Conservation (phyloP, 352 stramenopile species). For the Globisporangium megalacanthum region DNA sequence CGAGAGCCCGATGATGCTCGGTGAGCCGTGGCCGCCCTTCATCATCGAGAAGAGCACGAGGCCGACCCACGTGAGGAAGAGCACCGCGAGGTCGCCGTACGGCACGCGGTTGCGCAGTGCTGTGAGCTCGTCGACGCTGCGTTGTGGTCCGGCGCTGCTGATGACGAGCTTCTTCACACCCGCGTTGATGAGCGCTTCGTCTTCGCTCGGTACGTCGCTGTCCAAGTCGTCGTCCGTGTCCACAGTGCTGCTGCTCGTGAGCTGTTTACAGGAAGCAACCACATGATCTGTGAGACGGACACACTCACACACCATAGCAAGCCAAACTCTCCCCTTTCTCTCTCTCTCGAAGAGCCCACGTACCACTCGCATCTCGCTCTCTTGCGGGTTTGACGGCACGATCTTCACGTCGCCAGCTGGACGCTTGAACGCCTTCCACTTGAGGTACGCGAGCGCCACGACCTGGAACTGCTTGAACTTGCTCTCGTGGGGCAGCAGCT, state of each 20-base stretch:
- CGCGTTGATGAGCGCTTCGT: conserved; percentile 46
- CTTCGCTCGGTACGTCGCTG: conserved; percentile 31
- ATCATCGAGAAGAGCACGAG: conserved; percentile 76
- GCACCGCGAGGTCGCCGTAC: conserved; percentile 50
- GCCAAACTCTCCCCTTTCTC: not conserved
- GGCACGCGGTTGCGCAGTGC: conserved; percentile 47
- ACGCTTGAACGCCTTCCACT: conserved; percentile 68
- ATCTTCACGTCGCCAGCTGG: conserved; percentile 18
- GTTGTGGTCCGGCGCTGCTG: conserved; percentile 14
- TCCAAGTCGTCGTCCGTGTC: conserved; percentile 22
- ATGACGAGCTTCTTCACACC: conserved; percentile 34
- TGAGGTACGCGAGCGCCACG: conserved; percentile 61
- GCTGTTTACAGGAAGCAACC: not conserved
- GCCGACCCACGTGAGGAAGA: conserved; percentile 74
- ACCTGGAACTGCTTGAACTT: conserved; percentile 70
- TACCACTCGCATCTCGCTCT: conserved; percentile 21
- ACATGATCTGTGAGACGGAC: not conserved
- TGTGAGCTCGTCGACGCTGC: conserved; percentile 44
- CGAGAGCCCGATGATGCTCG: conserved; percentile 63
- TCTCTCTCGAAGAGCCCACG: not conserved
- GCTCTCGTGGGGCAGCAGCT: conserved; percentile 50
- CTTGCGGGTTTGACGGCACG: conserved; percentile 33
- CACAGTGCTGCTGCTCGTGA: conserved; percentile 16
- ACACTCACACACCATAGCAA: not conserved
- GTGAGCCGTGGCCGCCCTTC: conserved; percentile 69